Percentiles rank a stretch among this genome's conserved stretches.
Conservation (phyloP, 176 grass and related monocot species). For the Eremochloa ophiuroides region DNA sequence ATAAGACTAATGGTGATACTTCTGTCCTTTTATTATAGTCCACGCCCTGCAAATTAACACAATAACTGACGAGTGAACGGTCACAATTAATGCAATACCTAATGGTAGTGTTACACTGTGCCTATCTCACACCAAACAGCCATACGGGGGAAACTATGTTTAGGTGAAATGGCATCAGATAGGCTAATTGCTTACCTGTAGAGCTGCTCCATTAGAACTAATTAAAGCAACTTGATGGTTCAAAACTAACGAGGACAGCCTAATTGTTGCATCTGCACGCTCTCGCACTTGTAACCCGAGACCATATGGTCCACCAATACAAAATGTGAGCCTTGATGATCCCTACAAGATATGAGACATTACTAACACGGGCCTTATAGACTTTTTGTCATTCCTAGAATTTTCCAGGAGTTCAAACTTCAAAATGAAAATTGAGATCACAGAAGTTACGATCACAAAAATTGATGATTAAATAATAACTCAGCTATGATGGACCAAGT, state of each 20-base stretch:
- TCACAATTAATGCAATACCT: no score
- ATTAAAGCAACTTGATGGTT: slow-evolving; percentile 91
- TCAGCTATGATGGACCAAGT: neutral
- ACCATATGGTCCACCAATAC: slow-evolving; percentile 89
- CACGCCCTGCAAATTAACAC: slow-evolving; percentile 69
- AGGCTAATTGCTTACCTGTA: slow-evolving; percentile 55
- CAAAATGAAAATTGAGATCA: neutral
- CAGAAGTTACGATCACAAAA: neutral
- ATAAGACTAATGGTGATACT: slow-evolving; percentile 79
- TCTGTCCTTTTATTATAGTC: slow-evolving; percentile 92
- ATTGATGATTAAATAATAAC: neutral
- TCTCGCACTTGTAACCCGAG: slow-evolving; percentile 54
- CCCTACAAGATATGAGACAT: slow-evolving; percentile 45
- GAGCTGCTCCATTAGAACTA: slow-evolving; percentile 92
- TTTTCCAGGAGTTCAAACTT: neutral
- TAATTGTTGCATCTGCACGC: slow-evolving; percentile 66
- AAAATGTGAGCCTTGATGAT: slow-evolving; percentile 69
- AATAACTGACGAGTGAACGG: neutral
- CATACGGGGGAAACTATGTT: neutral
- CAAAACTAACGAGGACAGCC: slow-evolving; percentile 82
- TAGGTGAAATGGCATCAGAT: slow-evolving; percentile 2
- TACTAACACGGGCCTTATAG: neutral
- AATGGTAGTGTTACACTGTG: neutral
- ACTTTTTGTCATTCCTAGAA: neutral
- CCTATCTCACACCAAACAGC: neutral